Base-by-base conservation (phyloP, 2,329 filamentous ascomycete species). In the Epichloe brachyelytri region DNA sequence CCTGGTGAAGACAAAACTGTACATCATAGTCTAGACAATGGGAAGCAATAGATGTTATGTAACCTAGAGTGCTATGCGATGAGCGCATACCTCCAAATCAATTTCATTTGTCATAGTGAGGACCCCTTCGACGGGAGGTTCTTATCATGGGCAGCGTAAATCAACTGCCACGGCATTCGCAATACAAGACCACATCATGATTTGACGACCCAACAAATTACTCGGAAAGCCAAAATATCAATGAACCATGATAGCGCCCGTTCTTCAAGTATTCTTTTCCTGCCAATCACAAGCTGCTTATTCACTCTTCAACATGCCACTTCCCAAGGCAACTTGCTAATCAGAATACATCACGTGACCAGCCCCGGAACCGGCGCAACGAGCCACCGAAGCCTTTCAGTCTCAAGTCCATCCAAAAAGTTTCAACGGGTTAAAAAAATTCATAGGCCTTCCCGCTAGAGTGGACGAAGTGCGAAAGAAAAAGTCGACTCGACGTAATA, bases 11-110 rank as follows among this genome's bases (percentile, higher is more conserved):
- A 41, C 7, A 33, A 45, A 46, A 50, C 17, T 70, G 68, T 71
- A 71, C 63, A 71, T 68, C 66, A 71, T 64, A 61, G 62, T 60
- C 62, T 68, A 67, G 66, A 70, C 53, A 56, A 58, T 56, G 59
- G 59, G 59, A 61, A 58, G 59, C 59, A 68, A 67, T 69, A 69
- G 66, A 69, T 57, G 12, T 59, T 57, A n/a, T 59, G 60, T 57
- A 48, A 53, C 55, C 46, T 54, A 40, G 49, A 5, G 19, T 22
- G 10, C 22, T 30, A 38, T 50, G 41, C 46, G 43, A 33, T 12
- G 4, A 48, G 43, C 51, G 51, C 51, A 53, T 50, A 38, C 38
- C 49, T 54, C 40, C 8, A 45, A 47, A 54, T 50, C 36, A 44
- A 58, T 60, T 56, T 56, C 19, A 53, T 60, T 58, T 58, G 47